Percentiles rank a stretch among this genome's conserved stretches.
Evolutionary conservation across 2,329 filamentous ascomycete genomes (phyloP).

Genomic region (Cryphonectria naterciae): DNA sequence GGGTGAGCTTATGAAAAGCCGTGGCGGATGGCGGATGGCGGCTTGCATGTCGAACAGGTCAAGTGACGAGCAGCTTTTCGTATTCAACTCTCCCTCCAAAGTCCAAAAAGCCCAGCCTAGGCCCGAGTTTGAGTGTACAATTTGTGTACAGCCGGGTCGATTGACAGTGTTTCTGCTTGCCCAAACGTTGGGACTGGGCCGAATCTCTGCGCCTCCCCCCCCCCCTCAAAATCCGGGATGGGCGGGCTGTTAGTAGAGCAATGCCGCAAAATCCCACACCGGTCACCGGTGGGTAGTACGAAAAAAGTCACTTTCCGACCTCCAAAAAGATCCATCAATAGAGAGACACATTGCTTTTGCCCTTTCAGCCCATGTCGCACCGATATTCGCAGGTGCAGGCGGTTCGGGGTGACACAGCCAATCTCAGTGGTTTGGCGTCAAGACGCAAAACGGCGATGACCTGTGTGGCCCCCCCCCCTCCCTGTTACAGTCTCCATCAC

Average conservation of each 20-base stretch:
- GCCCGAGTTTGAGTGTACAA: neutral
- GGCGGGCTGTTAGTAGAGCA: neutral
- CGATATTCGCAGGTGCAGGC: neutral
- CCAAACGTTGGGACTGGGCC: neutral
- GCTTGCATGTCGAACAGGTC: neutral
- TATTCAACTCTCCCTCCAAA: neutral
- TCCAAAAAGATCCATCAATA: neutral
- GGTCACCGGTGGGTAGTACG: conserved; percentile 1
- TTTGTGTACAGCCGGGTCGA: neutral
- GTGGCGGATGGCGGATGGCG: neutral
- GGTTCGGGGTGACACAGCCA: conserved; percentile 4
- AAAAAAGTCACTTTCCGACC: neutral
- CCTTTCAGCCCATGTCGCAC: conserved; percentile 1
- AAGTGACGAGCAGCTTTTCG: conserved; percentile 8
- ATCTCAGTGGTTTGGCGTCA: neutral
- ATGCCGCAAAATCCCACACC: neutral
- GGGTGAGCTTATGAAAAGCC: neutral
- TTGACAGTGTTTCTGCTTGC: neutral
- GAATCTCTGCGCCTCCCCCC: neutral
- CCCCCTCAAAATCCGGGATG: too few species aligned
- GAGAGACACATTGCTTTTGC: conserved; percentile 6
- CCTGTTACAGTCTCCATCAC: neutral
- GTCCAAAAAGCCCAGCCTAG: neutral
- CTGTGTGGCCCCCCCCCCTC: neutral
- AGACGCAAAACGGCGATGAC: neutral